Percentiles rank a stretch among this genome's conserved stretches.
phyloP scores from a whole-genome alignment of 768 basidiomycete genomes.

The Amanita jacksonii region DNA sequence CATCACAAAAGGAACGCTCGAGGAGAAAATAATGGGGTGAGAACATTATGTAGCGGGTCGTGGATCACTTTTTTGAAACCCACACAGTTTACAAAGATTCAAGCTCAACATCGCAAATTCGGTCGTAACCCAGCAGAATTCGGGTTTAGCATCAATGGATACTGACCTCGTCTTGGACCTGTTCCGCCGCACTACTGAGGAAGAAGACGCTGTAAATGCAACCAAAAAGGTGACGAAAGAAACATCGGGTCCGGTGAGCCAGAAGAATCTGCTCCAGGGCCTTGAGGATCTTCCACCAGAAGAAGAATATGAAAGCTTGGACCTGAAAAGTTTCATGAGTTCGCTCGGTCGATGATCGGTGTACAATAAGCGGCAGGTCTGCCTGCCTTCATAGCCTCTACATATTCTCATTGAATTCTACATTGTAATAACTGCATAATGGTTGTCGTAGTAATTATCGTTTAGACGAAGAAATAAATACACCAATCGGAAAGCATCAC shows the following conservation, averaged over 20 bases:
- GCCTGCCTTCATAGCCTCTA: not conserved
- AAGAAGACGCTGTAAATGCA: slow-evolving; percentile 49
- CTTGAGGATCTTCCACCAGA: slow-evolving; percentile 88
- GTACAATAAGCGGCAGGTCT: no score
- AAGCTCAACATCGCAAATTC: slow-evolving; percentile 97
- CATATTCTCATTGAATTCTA: not conserved
- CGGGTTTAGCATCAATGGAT: slow-evolving; percentile 91
- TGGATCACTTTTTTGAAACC: slow-evolving; percentile 9
- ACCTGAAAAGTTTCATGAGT: slow-evolving; percentile 81
- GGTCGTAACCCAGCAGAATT: slow-evolving; percentile 95
- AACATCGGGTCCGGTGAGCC: slow-evolving; percentile 46
- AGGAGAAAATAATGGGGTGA: slow-evolving; percentile 99
- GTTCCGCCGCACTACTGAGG: slow-evolving; percentile 76
- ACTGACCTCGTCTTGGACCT: slow-evolving; percentile 94
- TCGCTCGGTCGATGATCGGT: slow-evolving; percentile 50
- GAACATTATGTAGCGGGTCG: slow-evolving; percentile 16
- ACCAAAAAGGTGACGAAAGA: slow-evolving; percentile 50
- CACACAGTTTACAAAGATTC: slow-evolving; percentile 84
- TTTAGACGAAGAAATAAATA: slow-evolving; percentile 2
- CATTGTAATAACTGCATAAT: not conserved
- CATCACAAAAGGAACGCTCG: slow-evolving; percentile 92
- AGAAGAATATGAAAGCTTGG: slow-evolving; percentile 85
- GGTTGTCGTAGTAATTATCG: slow-evolving; percentile 2
- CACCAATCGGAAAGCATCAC: not conserved
- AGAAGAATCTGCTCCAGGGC: slow-evolving; percentile 82